phyloP scores from a whole-genome alignment of 768 basidiomycete species.

The Lentinula sp. region DNA sequence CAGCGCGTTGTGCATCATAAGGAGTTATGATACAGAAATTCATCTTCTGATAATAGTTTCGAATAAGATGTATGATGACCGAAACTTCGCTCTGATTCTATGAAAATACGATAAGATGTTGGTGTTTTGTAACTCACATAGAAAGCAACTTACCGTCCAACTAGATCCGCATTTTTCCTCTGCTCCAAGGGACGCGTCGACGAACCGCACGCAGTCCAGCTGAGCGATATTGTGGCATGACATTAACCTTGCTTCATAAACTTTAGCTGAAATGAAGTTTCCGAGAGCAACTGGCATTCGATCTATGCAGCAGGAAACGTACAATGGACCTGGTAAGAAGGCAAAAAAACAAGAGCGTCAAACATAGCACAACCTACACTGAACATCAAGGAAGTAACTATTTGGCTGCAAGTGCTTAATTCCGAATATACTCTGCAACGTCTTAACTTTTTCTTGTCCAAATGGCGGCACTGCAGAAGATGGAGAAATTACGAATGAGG shows the following conservation, averaged over 20 bases:
- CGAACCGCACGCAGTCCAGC: slow-evolving; percentile 34
- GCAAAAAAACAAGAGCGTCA: too few species aligned
- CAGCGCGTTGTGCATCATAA: slow-evolving; percentile 46
- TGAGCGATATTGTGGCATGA: slow-evolving; percentile 29
- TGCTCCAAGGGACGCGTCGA: slow-evolving; percentile 31
- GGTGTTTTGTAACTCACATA: neutral
- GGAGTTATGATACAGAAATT: slow-evolving; percentile 47
- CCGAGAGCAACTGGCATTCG: slow-evolving; percentile 45
- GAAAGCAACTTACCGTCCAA: slow-evolving; percentile 29
- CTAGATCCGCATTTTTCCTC: slow-evolving; percentile 34
- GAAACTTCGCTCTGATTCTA: slow-evolving; percentile 38
- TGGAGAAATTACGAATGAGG: neutral
- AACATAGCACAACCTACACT: slow-evolving; percentile 28
- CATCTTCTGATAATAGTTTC: slow-evolving; percentile 27
- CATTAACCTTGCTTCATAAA: slow-evolving; percentile 34
- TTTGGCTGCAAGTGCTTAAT: slow-evolving; percentile 21
- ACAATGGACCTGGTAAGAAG: too few species aligned
- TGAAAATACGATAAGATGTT: neutral
- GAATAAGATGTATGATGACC: slow-evolving; percentile 34
- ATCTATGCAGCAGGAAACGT: slow-evolving; percentile 23
- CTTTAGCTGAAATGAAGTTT: slow-evolving; percentile 38
- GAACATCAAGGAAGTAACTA: slow-evolving; percentile 38
- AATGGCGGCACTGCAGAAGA: slow-evolving; percentile 40
- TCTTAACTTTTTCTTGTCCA: slow-evolving; percentile 31
- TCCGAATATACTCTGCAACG: slow-evolving; percentile 28